Evolutionary conservation across 2,329 filamentous ascomycete species (phyloP).

Genomic region (Colletotrichum abscissum): DNA sequence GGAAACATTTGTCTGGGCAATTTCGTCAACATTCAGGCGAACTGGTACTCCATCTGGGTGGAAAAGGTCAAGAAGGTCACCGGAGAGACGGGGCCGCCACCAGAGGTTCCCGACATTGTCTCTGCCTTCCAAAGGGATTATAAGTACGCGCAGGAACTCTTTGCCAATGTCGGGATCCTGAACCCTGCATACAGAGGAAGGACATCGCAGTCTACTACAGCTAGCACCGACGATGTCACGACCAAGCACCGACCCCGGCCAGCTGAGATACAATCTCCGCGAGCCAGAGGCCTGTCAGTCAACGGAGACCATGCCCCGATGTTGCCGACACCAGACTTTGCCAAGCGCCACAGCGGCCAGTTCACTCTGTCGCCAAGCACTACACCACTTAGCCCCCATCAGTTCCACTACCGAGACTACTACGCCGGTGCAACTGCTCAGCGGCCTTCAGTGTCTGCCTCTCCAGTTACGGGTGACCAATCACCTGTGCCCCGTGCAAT

Average conservation of each 20-base stretch:
- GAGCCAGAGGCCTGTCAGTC: constrained; percentile 69
- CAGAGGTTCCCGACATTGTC: constrained; percentile 79
- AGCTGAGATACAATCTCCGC: constrained; percentile 57
- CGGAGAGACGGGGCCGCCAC: constrained; percentile 70
- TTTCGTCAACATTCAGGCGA: constrained; percentile 84
- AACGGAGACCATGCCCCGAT: constrained; percentile 72
- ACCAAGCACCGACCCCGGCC: constrained; percentile 61
- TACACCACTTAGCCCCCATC: constrained; percentile 61
- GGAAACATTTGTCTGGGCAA: constrained; percentile 83
- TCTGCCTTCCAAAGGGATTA: constrained; percentile 84
- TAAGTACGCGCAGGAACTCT: constrained; percentile 77
- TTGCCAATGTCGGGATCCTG: constrained; percentile 79
- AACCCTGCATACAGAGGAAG: constrained; percentile 76
- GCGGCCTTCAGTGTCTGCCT: constrained; percentile 48
- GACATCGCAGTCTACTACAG: constrained; percentile 69
- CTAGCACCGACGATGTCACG: constrained; percentile 63
- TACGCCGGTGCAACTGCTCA: constrained; percentile 56
- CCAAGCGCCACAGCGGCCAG: constrained; percentile 73
- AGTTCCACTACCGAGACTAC: constrained; percentile 68
- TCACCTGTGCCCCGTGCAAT: constrained; percentile 56
- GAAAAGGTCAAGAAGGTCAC: constrained; percentile 84
- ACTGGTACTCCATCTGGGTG: constrained; percentile 87
- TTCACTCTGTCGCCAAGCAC: constrained; percentile 70
- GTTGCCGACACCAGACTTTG: constrained; percentile 74
- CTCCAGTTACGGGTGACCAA: constrained; percentile 66